A percentile compares a stretch with the other conserved stretches of the same genome.
phyloP scores from a whole-genome alignment of 805 yeast species.

The Kuraishia ogatae region DNA sequence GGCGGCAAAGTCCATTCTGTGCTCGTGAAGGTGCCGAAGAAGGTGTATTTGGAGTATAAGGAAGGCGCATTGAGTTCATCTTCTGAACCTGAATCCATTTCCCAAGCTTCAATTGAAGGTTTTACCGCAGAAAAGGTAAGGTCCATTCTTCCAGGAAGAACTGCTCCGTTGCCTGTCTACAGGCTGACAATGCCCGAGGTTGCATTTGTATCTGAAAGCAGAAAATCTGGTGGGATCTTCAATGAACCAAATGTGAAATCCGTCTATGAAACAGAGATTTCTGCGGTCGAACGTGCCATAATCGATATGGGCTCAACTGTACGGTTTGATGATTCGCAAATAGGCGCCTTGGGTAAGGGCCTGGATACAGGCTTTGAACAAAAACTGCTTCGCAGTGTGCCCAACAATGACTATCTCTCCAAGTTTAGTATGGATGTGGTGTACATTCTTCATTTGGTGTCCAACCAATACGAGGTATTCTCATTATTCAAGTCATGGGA shows the following conservation, averaged over 20 bases:
- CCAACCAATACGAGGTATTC: constrained; percentile 71
- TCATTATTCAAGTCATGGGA: constrained; percentile 61
- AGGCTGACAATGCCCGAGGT: constrained; percentile 63
- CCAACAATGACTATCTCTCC: constrained; percentile 44
- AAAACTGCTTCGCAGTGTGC: constrained; percentile 39
- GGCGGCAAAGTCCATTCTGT: constrained; percentile 68
- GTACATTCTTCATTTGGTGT: constrained; percentile 58
- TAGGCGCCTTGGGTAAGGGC: constrained; percentile 85
- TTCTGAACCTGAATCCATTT: constrained; percentile 2
- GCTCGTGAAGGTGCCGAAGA: constrained; percentile 66
- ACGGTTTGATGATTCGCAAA: constrained; percentile 53
- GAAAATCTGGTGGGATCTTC: constrained; percentile 52
- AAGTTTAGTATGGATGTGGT: constrained; percentile 48
- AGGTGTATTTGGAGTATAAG: constrained; percentile 60
- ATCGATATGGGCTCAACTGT: constrained; percentile 73
- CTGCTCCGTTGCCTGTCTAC: constrained; percentile 43
- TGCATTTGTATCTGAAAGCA: constrained; percentile 44
- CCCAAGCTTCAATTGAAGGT: constrained; percentile 28
- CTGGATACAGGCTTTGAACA: constrained; percentile 76
- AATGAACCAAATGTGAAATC: constrained; percentile 55
- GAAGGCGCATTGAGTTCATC: constrained; percentile 18
- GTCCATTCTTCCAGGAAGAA: constrained; percentile 66
- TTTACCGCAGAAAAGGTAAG: constrained; percentile 51
- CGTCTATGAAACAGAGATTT: constrained; percentile 68
- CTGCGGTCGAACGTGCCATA: constrained; percentile 62